Percentiles rank a stretch among this genome's conserved stretches.
Evolutionary conservation across 2,329 filamentous ascomycete species (phyloP).

Genomic region (Parafenestella ontariensis): DNA sequence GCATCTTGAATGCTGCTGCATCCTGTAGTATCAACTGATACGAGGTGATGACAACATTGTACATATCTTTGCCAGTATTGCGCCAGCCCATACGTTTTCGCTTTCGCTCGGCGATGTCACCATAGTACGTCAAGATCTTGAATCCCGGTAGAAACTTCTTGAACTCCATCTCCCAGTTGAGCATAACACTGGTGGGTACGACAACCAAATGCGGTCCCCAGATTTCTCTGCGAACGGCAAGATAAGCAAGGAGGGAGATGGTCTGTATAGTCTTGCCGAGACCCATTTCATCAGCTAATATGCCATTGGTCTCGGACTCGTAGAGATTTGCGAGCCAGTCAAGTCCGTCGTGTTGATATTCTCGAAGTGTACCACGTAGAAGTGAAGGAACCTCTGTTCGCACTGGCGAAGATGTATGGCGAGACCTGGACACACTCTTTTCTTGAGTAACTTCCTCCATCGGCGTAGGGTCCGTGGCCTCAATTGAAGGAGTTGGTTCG

Average conservation of each 20-base stretch:
- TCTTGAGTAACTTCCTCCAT: constrained; percentile 23
- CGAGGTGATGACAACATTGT: constrained; percentile 97
- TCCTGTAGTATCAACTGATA: constrained; percentile 97
- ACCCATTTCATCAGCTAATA: constrained; percentile 97
- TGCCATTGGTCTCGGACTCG: constrained; percentile 90
- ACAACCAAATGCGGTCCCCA: constrained; percentile 98
- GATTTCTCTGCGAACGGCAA: constrained; percentile 86
- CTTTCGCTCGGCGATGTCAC: constrained; percentile 88
- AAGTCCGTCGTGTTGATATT: constrained; percentile 96
- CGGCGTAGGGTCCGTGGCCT: constrained; percentile 17
- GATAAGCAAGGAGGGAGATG: constrained; percentile 88
- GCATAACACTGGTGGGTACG: constrained; percentile 96
- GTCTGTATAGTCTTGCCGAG: constrained; percentile 98
- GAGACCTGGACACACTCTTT: constrained; percentile 30
- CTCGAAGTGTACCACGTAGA: constrained; percentile 84
- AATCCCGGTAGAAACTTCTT: constrained; percentile 99
- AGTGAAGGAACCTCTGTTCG: constrained; percentile 60
- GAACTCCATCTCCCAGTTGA: constrained; percentile 99
- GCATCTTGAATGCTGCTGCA: constrained; percentile 88
- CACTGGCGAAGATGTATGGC: constrained; percentile 38
- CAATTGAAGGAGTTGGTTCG: constrained; percentile 14
- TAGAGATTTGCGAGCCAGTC: constrained; percentile 97
- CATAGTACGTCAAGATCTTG: constrained; percentile 97
- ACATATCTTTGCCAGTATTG: constrained; percentile 75
- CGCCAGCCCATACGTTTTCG: constrained; percentile 92